Conservation (phyloP, 352 stramenopile species). For the Aphanomyces euteiches region DNA sequence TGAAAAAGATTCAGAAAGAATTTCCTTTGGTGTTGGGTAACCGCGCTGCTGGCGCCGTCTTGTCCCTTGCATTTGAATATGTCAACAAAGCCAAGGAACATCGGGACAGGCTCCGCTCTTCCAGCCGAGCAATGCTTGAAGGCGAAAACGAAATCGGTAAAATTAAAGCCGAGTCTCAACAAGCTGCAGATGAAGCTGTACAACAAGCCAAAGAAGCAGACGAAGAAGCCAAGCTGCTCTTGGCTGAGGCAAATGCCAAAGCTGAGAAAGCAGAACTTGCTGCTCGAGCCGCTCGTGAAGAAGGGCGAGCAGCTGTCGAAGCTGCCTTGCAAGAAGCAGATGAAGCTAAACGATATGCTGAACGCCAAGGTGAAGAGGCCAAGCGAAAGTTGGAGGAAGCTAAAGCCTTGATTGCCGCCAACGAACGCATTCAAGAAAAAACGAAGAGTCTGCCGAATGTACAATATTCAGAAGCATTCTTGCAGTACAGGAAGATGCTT, state of each 20-base stretch:
- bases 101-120: slow-evolving; percentile 60
- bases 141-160: slow-evolving; percentile 79
- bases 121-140: slow-evolving; percentile 56
- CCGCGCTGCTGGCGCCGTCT: slow-evolving; percentile 62
- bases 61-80: slow-evolving; percentile 79
- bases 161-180: slow-evolving; percentile 75
- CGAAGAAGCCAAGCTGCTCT: slow-evolving; percentile 65
- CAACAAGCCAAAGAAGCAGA: slow-evolving; percentile 62
- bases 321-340: slow-evolving; percentile 80
- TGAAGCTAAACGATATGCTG: slow-evolving; percentile 69
- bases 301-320: slow-evolving; percentile 79
- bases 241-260: slow-evolving; percentile 76
- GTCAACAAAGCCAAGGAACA: slow-evolving; percentile 81
- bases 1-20: slow-evolving; percentile 79
- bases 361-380: slow-evolving; percentile 73
- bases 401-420: slow-evolving; percentile 79
- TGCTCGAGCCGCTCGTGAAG: slow-evolving; percentile 68
- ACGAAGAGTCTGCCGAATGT: slow-evolving; percentile 40
- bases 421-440: slow-evolving; percentile 72
- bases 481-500: slow-evolving; percentile 62
- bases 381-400: slow-evolving; percentile 71
- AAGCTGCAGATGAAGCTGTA: slow-evolving; percentile 74
- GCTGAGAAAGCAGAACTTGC: slow-evolving; percentile 78
- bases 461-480: slow-evolving; percentile 53
- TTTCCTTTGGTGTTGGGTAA: slow-evolving; percentile 78